A percentile compares a stretch with the other conserved stretches of the same genome.
Evolutionary conservation across 169 alveolate species (phyloP).

Genomic region (Condylostoma magnum): DNA sequence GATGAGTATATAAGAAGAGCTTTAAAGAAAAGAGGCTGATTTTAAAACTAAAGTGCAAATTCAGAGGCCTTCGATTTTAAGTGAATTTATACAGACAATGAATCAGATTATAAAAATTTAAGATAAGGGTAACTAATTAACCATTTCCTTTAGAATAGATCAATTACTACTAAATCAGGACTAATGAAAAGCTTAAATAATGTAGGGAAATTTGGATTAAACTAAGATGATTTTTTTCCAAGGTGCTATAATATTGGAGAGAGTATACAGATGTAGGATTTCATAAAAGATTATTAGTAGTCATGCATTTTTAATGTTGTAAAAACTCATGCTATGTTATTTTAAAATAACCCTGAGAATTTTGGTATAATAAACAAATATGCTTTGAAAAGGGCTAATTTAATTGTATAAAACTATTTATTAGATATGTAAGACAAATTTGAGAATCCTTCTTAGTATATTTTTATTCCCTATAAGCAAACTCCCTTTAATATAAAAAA

Average conservation of each 20-base stretch:
- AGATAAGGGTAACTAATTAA: constrained; percentile 43
- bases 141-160: constrained; percentile 58
- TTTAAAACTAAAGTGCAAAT: constrained; percentile 34
- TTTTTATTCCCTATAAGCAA: no score
- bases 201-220: constrained; percentile 27
- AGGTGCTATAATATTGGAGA: constrained; percentile 66
- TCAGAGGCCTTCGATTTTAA: constrained; percentile 44
- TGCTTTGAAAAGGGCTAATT: no score
- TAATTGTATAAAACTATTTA: no score
- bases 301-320: constrained; percentile 42
- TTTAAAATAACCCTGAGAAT: no score
- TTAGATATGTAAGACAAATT: no score
- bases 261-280: constrained; percentile 47
- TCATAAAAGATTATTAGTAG: constrained; percentile 48
- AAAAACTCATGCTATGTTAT: constrained; percentile 24
- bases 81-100: constrained; percentile 54
- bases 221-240: constrained; percentile 53
- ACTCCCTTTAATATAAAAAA: no score
- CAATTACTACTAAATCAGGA: constrained; percentile 60
- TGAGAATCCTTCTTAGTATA: no score
- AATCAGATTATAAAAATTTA: constrained; percentile 43
- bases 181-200: constrained; percentile 45
- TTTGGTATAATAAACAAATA: no score
- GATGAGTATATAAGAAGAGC: constrained; percentile 45
- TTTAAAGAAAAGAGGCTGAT: constrained; percentile 42